These are phyloP conservation scores for Nicotiana attenuata DNA, from an alignment of 257 asterid genomes.

Conservation along the genomic window DNA sequence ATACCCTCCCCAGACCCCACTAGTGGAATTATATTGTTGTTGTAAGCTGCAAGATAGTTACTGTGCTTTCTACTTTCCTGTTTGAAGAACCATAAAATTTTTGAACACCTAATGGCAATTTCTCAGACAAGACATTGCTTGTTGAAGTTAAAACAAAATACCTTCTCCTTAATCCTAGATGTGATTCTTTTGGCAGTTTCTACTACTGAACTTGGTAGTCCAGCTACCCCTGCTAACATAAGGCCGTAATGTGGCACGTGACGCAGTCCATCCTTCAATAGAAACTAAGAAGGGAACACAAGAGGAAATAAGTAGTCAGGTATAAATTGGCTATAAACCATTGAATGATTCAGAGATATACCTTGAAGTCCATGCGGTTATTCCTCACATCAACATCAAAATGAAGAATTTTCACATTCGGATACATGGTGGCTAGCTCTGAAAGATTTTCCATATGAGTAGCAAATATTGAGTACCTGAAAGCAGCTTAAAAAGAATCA, in stretches of 20 bases:
- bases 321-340: not conserved
- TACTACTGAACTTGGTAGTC: constrained; percentile 72
- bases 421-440: constrained; percentile 76
- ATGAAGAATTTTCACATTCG: constrained; percentile 87
- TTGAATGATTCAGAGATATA: constrained; percentile 17
- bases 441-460: constrained; percentile 91
- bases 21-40: too few species aligned
- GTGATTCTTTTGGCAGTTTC: constrained; percentile 71
- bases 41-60: too few species aligned
- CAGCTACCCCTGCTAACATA: constrained; percentile 92
- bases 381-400: constrained; percentile 72
- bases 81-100: not conserved
- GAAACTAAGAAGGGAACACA: constrained; percentile 49
- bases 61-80: not conserved
- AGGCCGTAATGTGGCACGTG: constrained; percentile 90
- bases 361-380: constrained; percentile 95
- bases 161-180: constrained; percentile 63
- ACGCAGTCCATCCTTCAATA: constrained; percentile 79
- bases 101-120: not conserved
- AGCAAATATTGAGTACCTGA: constrained; percentile 89
- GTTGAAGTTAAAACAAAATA: constrained; percentile 12
- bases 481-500: constrained; percentile 15
- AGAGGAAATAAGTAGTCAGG: constrained; percentile 8
- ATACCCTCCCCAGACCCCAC: too few species aligned
- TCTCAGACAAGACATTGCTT: not conserved